Evolutionary conservation across 305 asterid genomes (phyloP).

Genomic region (Fraxinus velutina): DNA sequence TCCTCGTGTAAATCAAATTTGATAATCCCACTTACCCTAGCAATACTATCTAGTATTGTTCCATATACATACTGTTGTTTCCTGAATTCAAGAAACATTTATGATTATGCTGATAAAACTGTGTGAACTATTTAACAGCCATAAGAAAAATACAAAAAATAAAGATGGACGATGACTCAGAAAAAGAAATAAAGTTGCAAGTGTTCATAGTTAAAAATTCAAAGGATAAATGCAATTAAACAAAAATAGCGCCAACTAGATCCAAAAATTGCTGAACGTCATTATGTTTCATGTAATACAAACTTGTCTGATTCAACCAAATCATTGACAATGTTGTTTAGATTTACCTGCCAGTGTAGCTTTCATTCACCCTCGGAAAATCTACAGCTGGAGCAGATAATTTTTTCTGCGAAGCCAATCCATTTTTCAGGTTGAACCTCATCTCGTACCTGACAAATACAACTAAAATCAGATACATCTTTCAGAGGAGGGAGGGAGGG

Average conservation of each 20-base stretch:
- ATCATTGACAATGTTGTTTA: slow-evolving; percentile 5
- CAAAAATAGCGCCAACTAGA: not conserved
- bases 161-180: not conserved
- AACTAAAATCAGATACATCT: slow-evolving; percentile 1
- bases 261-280: not conserved
- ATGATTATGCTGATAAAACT: not conserved
- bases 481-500: not conserved
- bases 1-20: slow-evolving; percentile 87
- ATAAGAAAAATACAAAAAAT: not conserved
- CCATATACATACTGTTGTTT: slow-evolving; percentile 85
- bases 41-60: slow-evolving; percentile 67
- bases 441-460: slow-evolving; percentile 68
- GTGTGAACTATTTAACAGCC: not conserved
- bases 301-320: not conserved
- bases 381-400: slow-evolving; percentile 77
- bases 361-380: slow-evolving; percentile 93
- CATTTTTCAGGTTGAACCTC: slow-evolving; percentile 90
- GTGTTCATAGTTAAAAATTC: not conserved
- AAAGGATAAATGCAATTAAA: not conserved
- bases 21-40: slow-evolving; percentile 78
- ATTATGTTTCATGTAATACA: not conserved
- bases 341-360: slow-evolving; percentile 78
- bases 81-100: slow-evolving; percentile 40
- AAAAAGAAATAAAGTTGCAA: not conserved
- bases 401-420: slow-evolving; percentile 77